Base-by-base conservation (phyloP, 2,329 filamentous ascomycete genomes). In the Fusarium piperis region DNA sequence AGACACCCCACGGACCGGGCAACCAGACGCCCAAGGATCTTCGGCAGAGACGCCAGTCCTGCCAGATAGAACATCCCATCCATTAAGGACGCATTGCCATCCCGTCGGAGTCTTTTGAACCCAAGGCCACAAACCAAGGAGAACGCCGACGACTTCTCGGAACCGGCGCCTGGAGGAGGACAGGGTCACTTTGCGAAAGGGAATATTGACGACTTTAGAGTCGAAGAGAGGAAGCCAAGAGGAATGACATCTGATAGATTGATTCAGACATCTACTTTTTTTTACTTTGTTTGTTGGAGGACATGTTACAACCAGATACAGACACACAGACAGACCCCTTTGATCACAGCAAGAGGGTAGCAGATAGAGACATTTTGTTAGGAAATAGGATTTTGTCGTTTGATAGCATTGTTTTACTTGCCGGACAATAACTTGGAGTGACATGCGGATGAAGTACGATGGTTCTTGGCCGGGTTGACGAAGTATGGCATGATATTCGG, bases 341-440 rank as follows among this genome's bases (percentile, higher is more conserved):
- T 76, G 65, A 69, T 52, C 63, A 73, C 68, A 73, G 71, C 41
- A 64, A 74, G 65, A 74, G 73, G 75, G 75, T 77, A 77, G 75
- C 75, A 77, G 75, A 77, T 75, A 75, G 55, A 56, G 41, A 70
- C 38, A 67, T 38, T 65, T 65, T 71, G 62, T 74, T 73, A 64
- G 63, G 62, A 59, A 66, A 61, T 59, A 64, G 59, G 56, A 51
- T 59, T 63, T 53, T 67, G 56, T 33, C 35, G 56, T 70, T 74
- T 66, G 51, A 57, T 51, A 62, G 41, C 52, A 62, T 41, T 46
- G 28, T 13, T 55, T 38, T 46, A 9, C 13, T 55, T 23, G 13
- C 13, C 1, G 32, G 13, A 33, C 18, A n/a, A n/a, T n/a, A 55
- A 15, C 10, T 2, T 53, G 9, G 33, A 51, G 10, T 35, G 33